These are phyloP conservation scores for Persicaria maculosa DNA, from an alignment of 148 eudicot species.

Conservation along the genomic window DNA sequence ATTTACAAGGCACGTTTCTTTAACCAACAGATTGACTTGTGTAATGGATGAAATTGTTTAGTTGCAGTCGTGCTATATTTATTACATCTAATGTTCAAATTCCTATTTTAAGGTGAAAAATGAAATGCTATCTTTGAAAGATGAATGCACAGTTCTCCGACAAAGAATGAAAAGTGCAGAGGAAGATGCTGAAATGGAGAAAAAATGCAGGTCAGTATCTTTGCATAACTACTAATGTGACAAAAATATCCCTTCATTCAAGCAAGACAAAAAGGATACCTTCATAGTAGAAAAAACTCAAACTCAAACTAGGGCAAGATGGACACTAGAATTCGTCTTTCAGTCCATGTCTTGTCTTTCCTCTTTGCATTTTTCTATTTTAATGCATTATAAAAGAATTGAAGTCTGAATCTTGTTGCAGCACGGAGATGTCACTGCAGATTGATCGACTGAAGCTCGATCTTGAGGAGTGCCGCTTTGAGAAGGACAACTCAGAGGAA, in stretches of 20 bases:
- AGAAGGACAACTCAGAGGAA: slow-evolving; percentile 35
- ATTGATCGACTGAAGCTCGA: slow-evolving; percentile 48
- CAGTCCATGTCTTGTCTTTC: background rate
- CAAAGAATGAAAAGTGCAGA: slow-evolving; percentile 42
- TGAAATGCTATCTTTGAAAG: slow-evolving; percentile 40
- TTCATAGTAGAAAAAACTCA: too few relatives aligned
- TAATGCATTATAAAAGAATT: background rate
- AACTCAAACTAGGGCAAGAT: background rate
- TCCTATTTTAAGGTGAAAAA: slow-evolving; percentile 34
- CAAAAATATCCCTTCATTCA: too few relatives aligned
- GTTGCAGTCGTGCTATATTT: background rate
- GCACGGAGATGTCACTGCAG: slow-evolving; percentile 46
- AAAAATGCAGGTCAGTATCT: slow-evolving; percentile 35
- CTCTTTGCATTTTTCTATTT: background rate
- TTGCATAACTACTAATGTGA: background rate
- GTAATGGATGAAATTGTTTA: background rate
- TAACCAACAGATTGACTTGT: background rate
- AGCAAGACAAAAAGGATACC: too few relatives aligned
- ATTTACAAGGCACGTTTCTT: too few relatives aligned
- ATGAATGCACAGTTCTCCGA: slow-evolving; percentile 40
- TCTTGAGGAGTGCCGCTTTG: slow-evolving; percentile 32
- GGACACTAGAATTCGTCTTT: background rate
- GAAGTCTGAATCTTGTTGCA: slow-evolving; percentile 23
- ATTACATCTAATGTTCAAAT: slow-evolving; percentile 13
- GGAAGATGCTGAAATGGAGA: slow-evolving; percentile 39